Base-by-base conservation (phyloP, 2,329 filamentous ascomycete species). In the Dothiorella sarmentorum region DNA sequence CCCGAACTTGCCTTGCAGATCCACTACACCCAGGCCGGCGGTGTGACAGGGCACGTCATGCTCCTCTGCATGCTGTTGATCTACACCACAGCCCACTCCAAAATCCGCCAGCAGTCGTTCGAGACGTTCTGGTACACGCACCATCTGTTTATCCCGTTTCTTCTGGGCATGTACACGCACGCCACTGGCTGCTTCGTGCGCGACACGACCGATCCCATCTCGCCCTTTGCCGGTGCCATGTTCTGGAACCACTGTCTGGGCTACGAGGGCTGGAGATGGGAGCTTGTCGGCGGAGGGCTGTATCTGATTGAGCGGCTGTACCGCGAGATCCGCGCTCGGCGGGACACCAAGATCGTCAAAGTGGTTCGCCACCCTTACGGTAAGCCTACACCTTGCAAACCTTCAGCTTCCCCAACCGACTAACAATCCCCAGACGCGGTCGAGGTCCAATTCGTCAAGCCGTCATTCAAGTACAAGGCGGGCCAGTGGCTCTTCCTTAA, bases 81-180 rank as follows among this genome's bases (percentile, higher is more conserved):
- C 82, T 99, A 96, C 77, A 99, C 94, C 1, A 96, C 92, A 0
- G 89, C 94, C 3, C 94, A 99, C 71, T 83, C 88, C 67, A 89
- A 90, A 65, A 97, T 99, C 64, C 89, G 94, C 57, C 93, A 97
- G 72, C 94, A 99, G 71, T 96, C 91, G 0, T 99, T 92, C 70
- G 94, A 99, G 76, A 95, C 93, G 0, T 99, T 99, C 73, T 99
- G 94, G 94, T 99, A 99, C 76, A 96, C 91, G 0, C 94, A 99
- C 75, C 94, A 99, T 68, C 83, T 99, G n/a, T 97, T 97, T 69
- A 89, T 99, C 62, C 93, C 94, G 1, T 99, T 99, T 75, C 76
- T 97, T 68, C 82, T 99, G 43, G 93, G 84, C 45, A 85, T 97
- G 65, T 99, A 97, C 75, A 97, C 93, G 11, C 94, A 99, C 74